phyloP scores from a whole-genome alignment of 345 rosid species.

The Salix viminalis region DNA sequence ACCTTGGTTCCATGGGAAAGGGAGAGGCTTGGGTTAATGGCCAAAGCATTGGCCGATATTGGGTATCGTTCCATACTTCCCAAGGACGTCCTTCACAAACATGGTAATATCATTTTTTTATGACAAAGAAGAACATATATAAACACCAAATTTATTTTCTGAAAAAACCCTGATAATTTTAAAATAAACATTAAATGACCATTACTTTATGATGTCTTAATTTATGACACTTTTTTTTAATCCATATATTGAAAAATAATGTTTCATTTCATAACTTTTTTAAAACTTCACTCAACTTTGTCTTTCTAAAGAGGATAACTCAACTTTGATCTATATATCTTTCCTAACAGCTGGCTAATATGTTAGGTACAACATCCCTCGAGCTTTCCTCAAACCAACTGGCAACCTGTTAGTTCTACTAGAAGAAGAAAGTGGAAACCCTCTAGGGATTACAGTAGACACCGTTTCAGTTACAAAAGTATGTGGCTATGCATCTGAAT shows the following conservation, averaged over 20 bases:
- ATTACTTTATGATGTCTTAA: neutral
- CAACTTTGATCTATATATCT: neutral
- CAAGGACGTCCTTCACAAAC: conserved; percentile 60
- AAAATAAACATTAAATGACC: neutral
- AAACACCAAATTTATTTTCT: neutral
- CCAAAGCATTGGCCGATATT: conserved; percentile 71
- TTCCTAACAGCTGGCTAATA: neutral
- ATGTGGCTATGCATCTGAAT: conserved; percentile 30
- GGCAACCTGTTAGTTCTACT: conserved; percentile 45
- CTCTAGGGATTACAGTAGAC: conserved; percentile 40
- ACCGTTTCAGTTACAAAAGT: conserved; percentile 27
- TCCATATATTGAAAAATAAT: too few species aligned
- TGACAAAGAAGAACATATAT: too few species aligned
- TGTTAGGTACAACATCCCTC: conserved; percentile 53
- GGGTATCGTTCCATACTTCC: conserved; percentile 56
- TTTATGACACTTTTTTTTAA: too few species aligned
- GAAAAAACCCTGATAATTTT: neutral
- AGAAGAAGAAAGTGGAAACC: conserved; percentile 56
- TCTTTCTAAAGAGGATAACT: neutral
- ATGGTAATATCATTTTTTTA: conserved; percentile 34
- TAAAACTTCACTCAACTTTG: neutral
- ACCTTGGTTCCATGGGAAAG: conserved; percentile 72
- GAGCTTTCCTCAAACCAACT: conserved; percentile 36
- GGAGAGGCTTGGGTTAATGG: conserved; percentile 86
- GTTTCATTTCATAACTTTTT: too few species aligned